Evolutionary conservation across 129 eudicot genomes (phyloP), one percentile per base, ranked within the genome.

Genomic region (Smallanthus sonchifolius): DNA sequence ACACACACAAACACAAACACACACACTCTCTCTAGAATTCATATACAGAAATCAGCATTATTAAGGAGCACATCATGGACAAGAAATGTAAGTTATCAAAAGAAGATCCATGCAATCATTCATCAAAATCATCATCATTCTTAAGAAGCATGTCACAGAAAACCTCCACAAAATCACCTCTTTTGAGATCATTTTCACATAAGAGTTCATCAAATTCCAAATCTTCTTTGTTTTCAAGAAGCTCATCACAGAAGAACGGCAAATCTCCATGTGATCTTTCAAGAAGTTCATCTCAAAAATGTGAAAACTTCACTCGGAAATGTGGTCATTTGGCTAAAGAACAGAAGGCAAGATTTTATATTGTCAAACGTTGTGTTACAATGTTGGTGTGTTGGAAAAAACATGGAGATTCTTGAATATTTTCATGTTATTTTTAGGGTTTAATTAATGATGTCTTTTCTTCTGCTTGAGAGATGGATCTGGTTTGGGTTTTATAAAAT

Each of bases 331-430:
- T 92, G 83, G 97, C 96, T 40, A 92, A 92, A 67, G 98, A 92
- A 80, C 98, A 92, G 54, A 89, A 84, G 73, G 96, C 98, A 16
- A 87, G 83, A 56, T 89, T 92, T 67, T 92, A 92, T 83, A 92
- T 92, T 20, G 89, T 92, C 40, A 89, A 89, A 77, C 80, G 98
- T 4, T 92, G 98, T 81, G 87, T 92, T 63, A 64, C 88, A 7
- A 92, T 92, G 98, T 84, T 92, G 34, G 92, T 92, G 47, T 61
- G 80, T 76, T 89, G 98, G 98, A 80, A 86, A 62, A 89, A 89
- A 62, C 76, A 89, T 65, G 95, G 88, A 9, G 96, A 92, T 77
- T 89, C 91, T 20, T 92, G 88, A 91, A 56, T 38, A 6, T 45
- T 11, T 44, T 61, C 5, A 0, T 19, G 14, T 14, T 34, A 2